Percentiles rank a stretch among this genome's conserved stretches.
Conservation (phyloP, 2,329 filamentous ascomycete species). For the Colletotrichum costaricense region DNA sequence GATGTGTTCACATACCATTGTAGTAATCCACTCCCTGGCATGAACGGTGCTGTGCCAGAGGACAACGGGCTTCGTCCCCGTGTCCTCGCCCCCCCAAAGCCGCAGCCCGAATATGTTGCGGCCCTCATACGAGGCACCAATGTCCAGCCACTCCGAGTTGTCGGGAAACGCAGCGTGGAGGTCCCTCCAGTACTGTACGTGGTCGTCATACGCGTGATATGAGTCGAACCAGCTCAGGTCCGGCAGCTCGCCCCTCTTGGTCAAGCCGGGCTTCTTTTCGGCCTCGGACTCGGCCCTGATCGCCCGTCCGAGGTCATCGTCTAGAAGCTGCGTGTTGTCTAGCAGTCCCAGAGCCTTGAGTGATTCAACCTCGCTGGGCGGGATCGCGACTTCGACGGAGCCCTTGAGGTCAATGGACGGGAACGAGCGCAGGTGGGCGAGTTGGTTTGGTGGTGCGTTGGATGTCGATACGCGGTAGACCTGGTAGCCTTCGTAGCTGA, state of each 20-base stretch:
- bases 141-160: conserved; percentile 58
- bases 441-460: conserved; percentile 25
- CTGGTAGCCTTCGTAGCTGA: conserved; percentile 47
- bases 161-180: conserved; percentile 56
- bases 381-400: conserved; percentile 46
- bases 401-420: conserved; percentile 41
- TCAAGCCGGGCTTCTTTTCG: conserved; percentile 35
- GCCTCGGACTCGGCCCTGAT: conserved; percentile 42
- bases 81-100: conserved; percentile 56
- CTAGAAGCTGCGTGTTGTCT: conserved; percentile 39
- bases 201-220: conserved; percentile 65
- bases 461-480: conserved; percentile 42
- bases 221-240: conserved; percentile 61
- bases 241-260: conserved; percentile 44
- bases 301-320: conserved; percentile 42
- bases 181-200: conserved; percentile 59
- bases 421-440: conserved; percentile 37
- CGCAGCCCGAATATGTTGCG: conserved; percentile 68
- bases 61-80: conserved; percentile 56
- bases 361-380: conserved; percentile 41
- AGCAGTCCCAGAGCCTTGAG: conserved; percentile 42
- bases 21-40: conserved; percentile 66
- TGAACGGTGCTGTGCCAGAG: conserved; percentile 64
- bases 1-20: conserved; percentile 59
- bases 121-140: conserved; percentile 57